Base-by-base conservation (phyloP, 805 yeast genomes). In the Candida insectalens region DNA sequence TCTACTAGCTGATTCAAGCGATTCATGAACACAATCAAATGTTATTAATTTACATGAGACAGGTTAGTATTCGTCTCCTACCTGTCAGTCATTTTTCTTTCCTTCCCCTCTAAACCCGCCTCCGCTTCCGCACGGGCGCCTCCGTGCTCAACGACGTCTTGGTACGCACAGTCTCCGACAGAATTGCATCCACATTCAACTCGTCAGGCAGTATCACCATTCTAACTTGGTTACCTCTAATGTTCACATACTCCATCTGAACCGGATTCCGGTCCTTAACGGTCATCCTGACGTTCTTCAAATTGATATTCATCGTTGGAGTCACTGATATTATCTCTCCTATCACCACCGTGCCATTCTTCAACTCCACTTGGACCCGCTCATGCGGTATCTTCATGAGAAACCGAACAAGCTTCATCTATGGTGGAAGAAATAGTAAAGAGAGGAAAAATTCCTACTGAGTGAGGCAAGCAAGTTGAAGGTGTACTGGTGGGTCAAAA, bases 171-270 rank as follows among this genome's bases (percentile, higher is more conserved):
- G 74, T 60, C 44, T 74, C 81, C 13, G 74, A 68, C 32, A 81
- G 57, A 20, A 79, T 51, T 13, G 67, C 57, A 37, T 81, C 89
- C 32, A 89, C 57, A 37, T 89, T 84, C 41, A 88, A 58, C 14
- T 87, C 77, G 45, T 88, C 97, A 0, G 96, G 96, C 20, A 88
- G 65, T 19, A 84, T 62, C 28, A 83, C 80, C 53, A 81, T 77
- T 43, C 97, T 71, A 22, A 88, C 80, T 36, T 83, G 89, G 57
- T 78, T 88, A 3, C 97, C 97, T 49, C 97, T 69, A 21, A 89
- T 71, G 47, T 82, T 85, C 48, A 88, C 79, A 54, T 71, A 82
- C 46, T 84, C 94, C 44, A 87, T 60, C 9, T 70, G 57, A 26
- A 75, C 68, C 1, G 94, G 81, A 35, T 75, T 83, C 36, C 83